A percentile compares a stretch with the other conserved stretches of the same genome.
These are phyloP conservation scores for Amaranthus cruentus DNA, from an alignment of 148 eudicot genomes.

Conservation along the genomic window DNA sequence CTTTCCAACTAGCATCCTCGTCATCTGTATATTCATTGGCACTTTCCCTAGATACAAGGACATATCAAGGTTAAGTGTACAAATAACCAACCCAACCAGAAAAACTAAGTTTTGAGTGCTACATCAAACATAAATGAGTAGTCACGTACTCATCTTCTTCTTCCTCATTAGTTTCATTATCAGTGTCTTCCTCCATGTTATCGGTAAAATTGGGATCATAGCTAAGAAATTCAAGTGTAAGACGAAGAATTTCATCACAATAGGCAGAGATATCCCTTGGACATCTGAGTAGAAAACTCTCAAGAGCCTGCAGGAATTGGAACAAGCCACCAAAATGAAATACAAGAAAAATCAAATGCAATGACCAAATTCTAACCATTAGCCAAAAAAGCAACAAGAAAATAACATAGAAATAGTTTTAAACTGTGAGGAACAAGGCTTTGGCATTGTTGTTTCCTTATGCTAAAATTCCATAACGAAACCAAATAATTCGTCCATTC, in stretches of 20 bases:
- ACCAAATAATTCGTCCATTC: too few relatives aligned
- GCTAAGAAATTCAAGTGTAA: constrained; percentile 81
- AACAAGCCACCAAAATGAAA: background rate
- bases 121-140: constrained; percentile 10
- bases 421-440: too few relatives aligned
- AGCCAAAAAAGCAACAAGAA: background rate
- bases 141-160: constrained; percentile 89
- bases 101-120: background rate
- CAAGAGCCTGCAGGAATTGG: constrained; percentile 70
- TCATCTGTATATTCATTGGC: constrained; percentile 95
- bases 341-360: background rate
- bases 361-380: background rate
- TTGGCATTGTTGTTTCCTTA: background rate
- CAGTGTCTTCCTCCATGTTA: constrained; percentile 95
- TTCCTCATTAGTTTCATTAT: constrained; percentile 68
- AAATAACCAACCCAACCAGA: background rate
- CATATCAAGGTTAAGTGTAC: background rate
- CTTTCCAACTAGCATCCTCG: constrained; percentile 99
- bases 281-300: constrained; percentile 92
- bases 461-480: constrained; percentile 3
- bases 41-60: constrained; percentile 68
- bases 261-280: constrained; percentile 78
- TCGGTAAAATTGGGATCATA: constrained; percentile 98
- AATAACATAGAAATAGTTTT: background rate
- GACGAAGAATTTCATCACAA: constrained; percentile 73